Base-by-base conservation (phyloP, 805 yeast species). In the Candida montana region DNA sequence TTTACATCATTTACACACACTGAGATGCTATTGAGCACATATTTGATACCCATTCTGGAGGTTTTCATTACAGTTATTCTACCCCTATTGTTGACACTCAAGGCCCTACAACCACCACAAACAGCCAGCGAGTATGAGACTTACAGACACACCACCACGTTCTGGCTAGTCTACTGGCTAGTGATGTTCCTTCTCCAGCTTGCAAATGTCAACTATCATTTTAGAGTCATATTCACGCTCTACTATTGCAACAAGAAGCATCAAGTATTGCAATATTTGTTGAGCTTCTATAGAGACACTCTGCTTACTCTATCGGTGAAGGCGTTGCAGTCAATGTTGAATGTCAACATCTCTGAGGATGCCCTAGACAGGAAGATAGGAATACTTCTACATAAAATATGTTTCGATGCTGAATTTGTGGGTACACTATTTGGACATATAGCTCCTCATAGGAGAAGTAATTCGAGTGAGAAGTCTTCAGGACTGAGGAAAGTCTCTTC, bases 141-240 rank as follows among this genome's bases (percentile, higher is more conserved):
- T 20, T 27, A 43, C 11, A 44, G 32, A 10, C 23, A 20, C 12
- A 20, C 47, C 7, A 35, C 50, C n/a, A 31, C 39, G 7, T 54
- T 48, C 37, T 54, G 58, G 58, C 16, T 46, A 8, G 20, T 41
- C 1, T 53, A 54, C 37, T 54, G 58, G 58, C 39, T 47, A 3
- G 18, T 46, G 2, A 27, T 47, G 3, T 42, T 43, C 17, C 18
- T 54, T 3, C 42, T 44, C 11, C 35, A 38, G 5, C 20, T 44
- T 5, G 33, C 47, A 4, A 46, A 45, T 13, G 40, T 51, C 29
- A 51, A 51, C 29, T n/a, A 31, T 31, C 57, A 51, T 28, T 37
- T 48, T 5, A 44, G 45, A 20, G 23, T 35, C 16, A 19, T 45
- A 6, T 39, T 54, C 29, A 41, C 53, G 1, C n/a, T 40, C 7